Percentiles rank a stretch among this genome's conserved stretches.
Conservation (phyloP, 2,329 filamentous ascomycete genomes). For the Pyricularia grisea region DNA sequence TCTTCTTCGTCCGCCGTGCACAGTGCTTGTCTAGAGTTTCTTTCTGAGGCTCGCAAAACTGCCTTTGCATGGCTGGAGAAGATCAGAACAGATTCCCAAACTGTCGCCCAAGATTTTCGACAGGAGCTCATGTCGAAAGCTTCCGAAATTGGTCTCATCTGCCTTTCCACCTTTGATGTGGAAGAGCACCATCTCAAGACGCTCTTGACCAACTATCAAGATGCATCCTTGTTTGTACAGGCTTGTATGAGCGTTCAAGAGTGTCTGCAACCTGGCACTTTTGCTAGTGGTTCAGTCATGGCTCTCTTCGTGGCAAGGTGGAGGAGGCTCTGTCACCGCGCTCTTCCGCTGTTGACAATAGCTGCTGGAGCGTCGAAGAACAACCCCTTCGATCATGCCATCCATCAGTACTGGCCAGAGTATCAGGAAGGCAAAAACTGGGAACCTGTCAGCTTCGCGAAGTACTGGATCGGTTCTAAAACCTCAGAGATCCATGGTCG, state of each 20-base stretch:
- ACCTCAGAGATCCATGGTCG: neutral
- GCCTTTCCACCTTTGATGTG: conserved; percentile 33
- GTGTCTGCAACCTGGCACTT: conserved; percentile 2
- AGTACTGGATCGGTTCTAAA: conserved; percentile 15
- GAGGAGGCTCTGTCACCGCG: conserved; percentile 14
- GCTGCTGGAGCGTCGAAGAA: conserved; percentile 14
- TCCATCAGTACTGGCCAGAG: conserved; percentile 16
- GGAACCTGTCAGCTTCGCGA: neutral
- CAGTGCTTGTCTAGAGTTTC: conserved; percentile 17
- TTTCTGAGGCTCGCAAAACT: conserved; percentile 22
- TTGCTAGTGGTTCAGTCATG: conserved; percentile 5
- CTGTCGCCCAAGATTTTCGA: conserved; percentile 17
- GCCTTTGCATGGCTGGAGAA: conserved; percentile 27
- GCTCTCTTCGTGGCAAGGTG: conserved; percentile 15
- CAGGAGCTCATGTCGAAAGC: conserved; percentile 20
- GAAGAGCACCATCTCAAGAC: conserved; percentile 20
- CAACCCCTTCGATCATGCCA: conserved; percentile 9
- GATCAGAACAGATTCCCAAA: conserved; percentile 19
- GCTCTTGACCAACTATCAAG: conserved; percentile 15
- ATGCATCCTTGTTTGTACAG: conserved; percentile 24
- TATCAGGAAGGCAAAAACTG: conserved; percentile 10
- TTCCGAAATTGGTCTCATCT: conserved; percentile 30
- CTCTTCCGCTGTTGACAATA: conserved; percentile 9
- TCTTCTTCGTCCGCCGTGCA: conserved; percentile 14
- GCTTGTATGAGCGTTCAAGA: conserved; percentile 27